These are phyloP conservation scores for Aureobasidium sp. DNA, from an alignment of 2,329 filamentous ascomycete species.

Conservation along the genomic window DNA sequence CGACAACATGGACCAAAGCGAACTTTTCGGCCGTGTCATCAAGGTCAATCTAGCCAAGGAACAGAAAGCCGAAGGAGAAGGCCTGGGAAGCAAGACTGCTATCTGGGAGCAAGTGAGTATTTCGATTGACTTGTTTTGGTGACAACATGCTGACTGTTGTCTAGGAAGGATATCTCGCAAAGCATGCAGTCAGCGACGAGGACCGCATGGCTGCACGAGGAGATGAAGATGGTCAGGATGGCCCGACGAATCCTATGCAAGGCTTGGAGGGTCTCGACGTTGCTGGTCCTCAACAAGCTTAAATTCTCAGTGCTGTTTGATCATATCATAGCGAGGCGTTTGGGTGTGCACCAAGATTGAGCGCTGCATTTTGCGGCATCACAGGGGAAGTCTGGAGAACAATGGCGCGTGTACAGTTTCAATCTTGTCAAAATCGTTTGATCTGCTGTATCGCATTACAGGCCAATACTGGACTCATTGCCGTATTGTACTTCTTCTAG, in stretches of 20 bases:
- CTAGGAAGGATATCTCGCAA: conserved; percentile 88
- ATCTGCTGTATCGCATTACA: neutral
- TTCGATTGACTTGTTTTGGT: neutral
- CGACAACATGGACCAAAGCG: conserved; percentile 97
- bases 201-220: conserved; percentile 55
- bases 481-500: no score
- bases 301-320: conserved; percentile 23
- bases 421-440: neutral
- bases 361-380: no score
- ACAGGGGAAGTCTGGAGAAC: neutral
- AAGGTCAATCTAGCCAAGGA: conserved; percentile 89
- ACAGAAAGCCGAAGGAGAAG: conserved; percentile 81
- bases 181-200: conserved; percentile 78
- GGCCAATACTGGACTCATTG: neutral
- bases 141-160: conserved; percentile 20
- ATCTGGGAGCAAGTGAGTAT: conserved; percentile 87
- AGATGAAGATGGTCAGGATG: conserved; percentile 44
- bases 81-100: conserved; percentile 85
- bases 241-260: conserved; percentile 83
- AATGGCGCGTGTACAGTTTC: neutral
- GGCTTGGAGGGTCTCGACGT: conserved; percentile 89
- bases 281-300: conserved; percentile 79
- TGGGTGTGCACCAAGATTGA: neutral
- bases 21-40: conserved; percentile 85
- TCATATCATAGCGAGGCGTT: conserved; percentile 12